These are phyloP conservation scores for Podospora tetraspora DNA, from an alignment of 495 filamentous ascomycete species.

Conservation along the genomic window DNA sequence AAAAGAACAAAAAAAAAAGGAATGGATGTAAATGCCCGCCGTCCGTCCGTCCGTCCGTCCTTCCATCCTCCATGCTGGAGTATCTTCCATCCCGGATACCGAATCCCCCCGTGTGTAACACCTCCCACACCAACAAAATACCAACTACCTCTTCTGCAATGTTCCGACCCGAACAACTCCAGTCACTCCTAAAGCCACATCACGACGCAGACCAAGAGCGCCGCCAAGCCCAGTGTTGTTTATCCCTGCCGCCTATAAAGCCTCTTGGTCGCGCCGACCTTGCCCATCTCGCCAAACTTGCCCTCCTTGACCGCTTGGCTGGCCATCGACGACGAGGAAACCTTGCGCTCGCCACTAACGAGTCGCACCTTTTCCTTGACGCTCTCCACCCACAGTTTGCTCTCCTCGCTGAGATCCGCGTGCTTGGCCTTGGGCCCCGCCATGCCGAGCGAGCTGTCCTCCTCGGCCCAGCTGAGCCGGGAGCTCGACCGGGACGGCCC, in stretches of 20 bases:
- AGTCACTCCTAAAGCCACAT: not conserved
- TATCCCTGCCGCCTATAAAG: conserved; percentile 37
- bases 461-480: conserved; percentile 48
- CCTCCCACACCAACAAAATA: not conserved
- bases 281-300: conserved; percentile 54
- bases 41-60: not conserved
- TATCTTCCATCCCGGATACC: not conserved
- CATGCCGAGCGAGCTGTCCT: conserved; percentile 54
- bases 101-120: not conserved
- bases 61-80: not conserved
- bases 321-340: conserved; percentile 16
- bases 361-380: conserved; percentile 62
- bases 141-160: not conserved
- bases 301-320: conserved; percentile 15
- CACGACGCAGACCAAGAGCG: not conserved
- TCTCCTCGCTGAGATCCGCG: conserved; percentile 56
- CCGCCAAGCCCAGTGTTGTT: not conserved
- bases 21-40: not conserved
- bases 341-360: conserved; percentile 44
- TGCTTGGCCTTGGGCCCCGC: conserved; percentile 58
- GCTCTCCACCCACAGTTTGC: conserved; percentile 65
- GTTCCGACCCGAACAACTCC: too few relatives aligned
- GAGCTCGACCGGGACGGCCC: conserved; percentile 41
- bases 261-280: conserved; percentile 51
- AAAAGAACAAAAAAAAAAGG: not conserved